These are phyloP conservation scores for Pezicula rhizophila DNA, from an alignment of 2,329 filamentous ascomycete species.

Conservation along the genomic window DNA sequence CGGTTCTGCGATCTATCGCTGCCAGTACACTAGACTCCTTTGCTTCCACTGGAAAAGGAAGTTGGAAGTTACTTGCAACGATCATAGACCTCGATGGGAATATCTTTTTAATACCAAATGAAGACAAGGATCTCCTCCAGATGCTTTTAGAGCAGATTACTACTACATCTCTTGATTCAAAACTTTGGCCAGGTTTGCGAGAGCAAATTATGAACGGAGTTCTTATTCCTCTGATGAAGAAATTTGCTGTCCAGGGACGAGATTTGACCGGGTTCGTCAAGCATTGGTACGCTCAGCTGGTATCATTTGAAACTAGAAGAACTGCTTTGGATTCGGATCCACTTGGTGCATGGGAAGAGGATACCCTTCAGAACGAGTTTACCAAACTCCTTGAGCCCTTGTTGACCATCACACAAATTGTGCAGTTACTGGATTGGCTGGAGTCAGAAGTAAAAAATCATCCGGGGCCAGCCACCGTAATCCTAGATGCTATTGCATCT, in stretches of 20 bases:
- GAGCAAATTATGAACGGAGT: slow-evolving; percentile 28
- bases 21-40: slow-evolving; percentile 17
- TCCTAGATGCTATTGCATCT: slow-evolving; percentile 32
- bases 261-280: slow-evolving; percentile 33
- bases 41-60: slow-evolving; percentile 18
- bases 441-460: slow-evolving; percentile 18
- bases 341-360: slow-evolving; percentile 27
- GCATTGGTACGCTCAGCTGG: slow-evolving; percentile 30
- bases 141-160: slow-evolving; percentile 29
- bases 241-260: slow-evolving; percentile 32
- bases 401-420: slow-evolving; percentile 31
- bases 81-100: slow-evolving; percentile 39
- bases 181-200: slow-evolving; percentile 11
- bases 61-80: slow-evolving; percentile 36
- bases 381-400: slow-evolving; percentile 29
- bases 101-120: slow-evolving; percentile 34
- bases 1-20: slow-evolving; percentile 26
- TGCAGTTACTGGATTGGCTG: slow-evolving; percentile 30
- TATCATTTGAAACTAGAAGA: slow-evolving; percentile 21
- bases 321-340: slow-evolving; percentile 4
- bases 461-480: slow-evolving; percentile 24
- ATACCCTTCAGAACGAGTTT: slow-evolving; percentile 20
- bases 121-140: slow-evolving; percentile 22
- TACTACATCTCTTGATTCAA: slow-evolving; percentile 11
- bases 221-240: slow-evolving; percentile 33